phyloP scores from a whole-genome alignment of 257 asterid genomes.

The Solanum lycopersicoides region DNA sequence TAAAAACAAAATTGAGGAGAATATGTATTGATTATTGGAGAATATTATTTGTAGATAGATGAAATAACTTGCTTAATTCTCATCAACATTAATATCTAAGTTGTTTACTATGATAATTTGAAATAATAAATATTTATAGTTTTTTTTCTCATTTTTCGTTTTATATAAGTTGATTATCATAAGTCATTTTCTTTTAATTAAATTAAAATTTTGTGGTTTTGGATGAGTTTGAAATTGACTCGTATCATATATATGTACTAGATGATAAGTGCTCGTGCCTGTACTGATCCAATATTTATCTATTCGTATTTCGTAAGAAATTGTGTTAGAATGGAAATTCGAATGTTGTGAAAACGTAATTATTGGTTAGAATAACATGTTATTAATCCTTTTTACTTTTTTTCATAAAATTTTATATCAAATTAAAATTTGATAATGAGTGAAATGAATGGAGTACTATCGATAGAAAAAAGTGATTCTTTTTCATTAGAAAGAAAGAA shows the following conservation, averaged over 20 bases:
- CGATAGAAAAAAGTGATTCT: too few relatives aligned
- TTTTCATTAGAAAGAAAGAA: too few relatives aligned
- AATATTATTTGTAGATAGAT: neutral
- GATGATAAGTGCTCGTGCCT: accelerated
- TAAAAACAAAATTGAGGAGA: neutral
- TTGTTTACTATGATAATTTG: neutral
- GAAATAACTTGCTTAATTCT: neutral
- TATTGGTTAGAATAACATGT: neutral
- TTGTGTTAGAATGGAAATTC: too few relatives aligned
- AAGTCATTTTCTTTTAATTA: neutral
- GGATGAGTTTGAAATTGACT: neutral
- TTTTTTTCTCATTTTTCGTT: neutral
- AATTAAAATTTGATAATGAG: too few relatives aligned
- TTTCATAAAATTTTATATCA: too few relatives aligned
- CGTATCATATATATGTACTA: too few relatives aligned
- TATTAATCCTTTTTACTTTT: too few relatives aligned
- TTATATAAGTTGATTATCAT: neutral
- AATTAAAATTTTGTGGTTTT: neutral
- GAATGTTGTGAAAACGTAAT: neutral
- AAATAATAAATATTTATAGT: neutral
- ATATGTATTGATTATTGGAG: neutral
- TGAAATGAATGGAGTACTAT: too few relatives aligned
- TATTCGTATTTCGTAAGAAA: too few relatives aligned
- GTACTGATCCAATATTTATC: too few relatives aligned
- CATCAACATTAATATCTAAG: neutral